A percentile compares a stretch with the other conserved stretches of the same genome.
Evolutionary conservation across 345 rosid species (phyloP).

Genomic region (Eucalyptus cloeziana): DNA sequence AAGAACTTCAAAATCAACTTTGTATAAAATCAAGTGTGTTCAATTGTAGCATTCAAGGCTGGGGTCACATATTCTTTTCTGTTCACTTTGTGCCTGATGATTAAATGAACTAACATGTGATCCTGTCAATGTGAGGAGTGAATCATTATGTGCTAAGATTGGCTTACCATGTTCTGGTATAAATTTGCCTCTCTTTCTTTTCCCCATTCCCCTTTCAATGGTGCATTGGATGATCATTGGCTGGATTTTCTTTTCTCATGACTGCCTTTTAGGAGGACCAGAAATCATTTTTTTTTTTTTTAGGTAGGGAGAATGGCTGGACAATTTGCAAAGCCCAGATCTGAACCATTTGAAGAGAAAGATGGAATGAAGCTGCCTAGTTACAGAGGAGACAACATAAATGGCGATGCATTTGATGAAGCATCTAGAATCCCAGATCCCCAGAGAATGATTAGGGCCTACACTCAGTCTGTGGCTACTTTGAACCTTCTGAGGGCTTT

Average conservation of each 20-base stretch:
- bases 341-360: constrained; percentile 25
- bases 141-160: not conserved
- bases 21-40: not conserved
- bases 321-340: constrained; percentile 33
- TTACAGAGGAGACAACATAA: constrained; percentile 30
- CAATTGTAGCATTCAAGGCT: not conserved
- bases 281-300: not conserved
- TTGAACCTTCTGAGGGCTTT: constrained; percentile 31
- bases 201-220: not conserved
- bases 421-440: constrained; percentile 22
- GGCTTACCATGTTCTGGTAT: not conserved
- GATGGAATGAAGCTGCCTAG: constrained; percentile 24
- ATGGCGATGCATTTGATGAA: constrained; percentile 25
- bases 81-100: not conserved
- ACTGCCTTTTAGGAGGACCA: not conserved
- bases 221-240: not conserved
- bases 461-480: constrained; percentile 23
- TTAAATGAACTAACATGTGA: not conserved
- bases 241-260: not conserved
- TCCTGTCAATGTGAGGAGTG: not conserved
- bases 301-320: constrained; percentile 40
- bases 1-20: not conserved
- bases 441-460: constrained; percentile 29
- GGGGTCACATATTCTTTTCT: not conserved
- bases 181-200: not conserved